Percentiles rank a stretch among this genome's conserved stretches.
These are phyloP conservation scores for Colletotrichum gigasporum DNA, from an alignment of 2,329 filamentous ascomycete species.

Conservation along the genomic window DNA sequence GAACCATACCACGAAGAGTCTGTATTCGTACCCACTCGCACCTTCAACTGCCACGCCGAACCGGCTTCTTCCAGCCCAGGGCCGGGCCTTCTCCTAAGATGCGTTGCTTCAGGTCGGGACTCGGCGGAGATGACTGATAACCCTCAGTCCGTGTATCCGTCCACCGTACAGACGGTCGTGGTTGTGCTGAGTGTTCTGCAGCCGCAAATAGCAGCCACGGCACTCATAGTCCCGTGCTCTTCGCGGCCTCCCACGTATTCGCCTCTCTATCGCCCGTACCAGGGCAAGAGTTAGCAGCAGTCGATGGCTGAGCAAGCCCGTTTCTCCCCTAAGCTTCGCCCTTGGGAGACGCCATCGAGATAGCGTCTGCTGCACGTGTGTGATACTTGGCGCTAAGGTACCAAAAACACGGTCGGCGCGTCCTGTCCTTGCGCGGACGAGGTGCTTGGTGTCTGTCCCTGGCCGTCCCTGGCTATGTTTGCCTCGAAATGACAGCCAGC, in stretches of 20 bases:
- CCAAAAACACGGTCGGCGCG: slow-evolving; percentile 9
- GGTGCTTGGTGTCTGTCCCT: neutral
- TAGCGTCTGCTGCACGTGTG: slow-evolving; percentile 22
- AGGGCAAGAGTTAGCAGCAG: slow-evolving; percentile 4
- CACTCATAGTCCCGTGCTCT: neutral
- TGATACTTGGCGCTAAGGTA: slow-evolving; percentile 25
- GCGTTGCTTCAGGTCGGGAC: neutral
- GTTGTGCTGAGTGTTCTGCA: slow-evolving; percentile 2
- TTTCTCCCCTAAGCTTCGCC: slow-evolving; percentile 15
- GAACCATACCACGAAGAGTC: neutral
- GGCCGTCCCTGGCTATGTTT: neutral
- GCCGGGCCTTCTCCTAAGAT: too few relatives aligned
- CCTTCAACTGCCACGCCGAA: neutral
- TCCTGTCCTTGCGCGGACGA: slow-evolving; percentile 4
- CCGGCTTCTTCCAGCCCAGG: neutral
- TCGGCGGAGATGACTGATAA: neutral
- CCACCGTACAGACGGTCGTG: neutral
- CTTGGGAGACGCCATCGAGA: slow-evolving; percentile 20
- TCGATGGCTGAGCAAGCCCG: slow-evolving; percentile 21
- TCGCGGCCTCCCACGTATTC: slow-evolving; percentile 5
- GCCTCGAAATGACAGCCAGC: slow-evolving; percentile 6
- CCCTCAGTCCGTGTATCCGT: neutral
- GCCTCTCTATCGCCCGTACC: neutral
- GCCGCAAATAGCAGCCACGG: slow-evolving; percentile 12
- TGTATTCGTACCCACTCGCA: neutral